Percentiles rank a stretch among this genome's conserved stretches.
These are phyloP conservation scores for Phytophthora crassamura DNA, from an alignment of 352 stramenopile species.

Conservation along the genomic window DNA sequence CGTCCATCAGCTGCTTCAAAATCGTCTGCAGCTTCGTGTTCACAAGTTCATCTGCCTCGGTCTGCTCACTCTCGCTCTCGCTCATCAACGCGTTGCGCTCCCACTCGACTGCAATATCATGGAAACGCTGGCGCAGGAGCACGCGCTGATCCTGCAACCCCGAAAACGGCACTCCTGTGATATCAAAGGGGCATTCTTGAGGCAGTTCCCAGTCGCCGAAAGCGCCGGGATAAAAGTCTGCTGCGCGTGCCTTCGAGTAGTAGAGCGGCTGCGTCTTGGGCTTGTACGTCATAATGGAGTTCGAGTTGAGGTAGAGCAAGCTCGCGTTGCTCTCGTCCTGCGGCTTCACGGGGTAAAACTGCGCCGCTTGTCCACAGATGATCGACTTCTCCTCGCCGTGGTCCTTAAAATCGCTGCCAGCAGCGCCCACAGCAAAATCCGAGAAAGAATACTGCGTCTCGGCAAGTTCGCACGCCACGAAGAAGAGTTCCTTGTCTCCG, in stretches of 20 bases:
- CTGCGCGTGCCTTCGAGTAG: slow-evolving; percentile 39
- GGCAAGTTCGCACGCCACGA: slow-evolving; percentile 60
- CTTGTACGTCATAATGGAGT: slow-evolving; percentile 49
- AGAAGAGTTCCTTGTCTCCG: slow-evolving; percentile 64
- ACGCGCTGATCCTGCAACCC: slow-evolving; percentile 36
- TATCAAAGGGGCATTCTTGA: slow-evolving; percentile 49
- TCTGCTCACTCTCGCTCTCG: slow-evolving; percentile 29
- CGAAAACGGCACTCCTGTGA: slow-evolving; percentile 38
- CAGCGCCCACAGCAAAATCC: slow-evolving; percentile 50
- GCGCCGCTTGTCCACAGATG: slow-evolving; percentile 54
- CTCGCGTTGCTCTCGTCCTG: slow-evolving; percentile 21
- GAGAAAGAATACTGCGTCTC: slow-evolving; percentile 61
- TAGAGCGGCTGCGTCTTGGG: slow-evolving; percentile 38
- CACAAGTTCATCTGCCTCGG: slow-evolving; percentile 17
- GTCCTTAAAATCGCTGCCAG: slow-evolving; percentile 39
- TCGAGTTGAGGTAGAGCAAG: slow-evolving; percentile 56
- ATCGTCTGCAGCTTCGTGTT: slow-evolving; percentile 30
- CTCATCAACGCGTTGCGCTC: slow-evolving; percentile 37
- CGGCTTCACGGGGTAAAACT: slow-evolving; percentile 44
- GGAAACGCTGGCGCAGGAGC: slow-evolving; percentile 41
- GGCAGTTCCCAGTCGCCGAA: slow-evolving; percentile 40
- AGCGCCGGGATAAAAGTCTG: slow-evolving; percentile 43
- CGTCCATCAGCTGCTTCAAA: slow-evolving; percentile 27
- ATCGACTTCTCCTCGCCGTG: slow-evolving; percentile 34
- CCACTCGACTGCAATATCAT: slow-evolving; percentile 37